Percentiles rank a stretch among this genome's conserved stretches.
Evolutionary conservation across 2,329 filamentous ascomycete genomes (phyloP).

Genomic region (Coniochaeta prunicola): DNA sequence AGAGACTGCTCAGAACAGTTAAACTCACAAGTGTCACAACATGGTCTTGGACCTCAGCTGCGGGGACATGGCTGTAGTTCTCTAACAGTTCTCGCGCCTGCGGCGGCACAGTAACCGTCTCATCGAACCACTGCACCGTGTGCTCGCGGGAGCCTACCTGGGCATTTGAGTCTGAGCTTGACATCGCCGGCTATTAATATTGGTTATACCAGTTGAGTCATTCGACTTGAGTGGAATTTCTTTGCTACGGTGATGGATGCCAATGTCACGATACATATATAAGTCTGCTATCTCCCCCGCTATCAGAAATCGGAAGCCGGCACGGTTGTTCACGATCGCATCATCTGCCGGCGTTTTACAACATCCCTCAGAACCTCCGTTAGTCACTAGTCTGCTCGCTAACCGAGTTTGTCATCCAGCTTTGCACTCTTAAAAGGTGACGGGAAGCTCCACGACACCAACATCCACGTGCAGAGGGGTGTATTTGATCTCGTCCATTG

Average conservation of each 20-base stretch:
- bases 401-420: neutral
- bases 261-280: neutral
- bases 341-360: neutral
- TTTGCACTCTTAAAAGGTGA: slow-evolving; percentile 20
- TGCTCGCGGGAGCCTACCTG: neutral
- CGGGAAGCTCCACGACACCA: slow-evolving; percentile 29
- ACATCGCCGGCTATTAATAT: neutral
- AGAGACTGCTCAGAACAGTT: neutral
- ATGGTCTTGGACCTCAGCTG: neutral
- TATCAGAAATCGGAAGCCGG: neutral
- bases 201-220: neutral
- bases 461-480: slow-evolving; percentile 30
- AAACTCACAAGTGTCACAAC: neutral
- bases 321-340: neutral
- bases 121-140: neutral
- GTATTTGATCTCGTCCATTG: slow-evolving; percentile 30
- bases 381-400: too few relatives aligned
- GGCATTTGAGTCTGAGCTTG: neutral
- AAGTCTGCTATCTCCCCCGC: neutral
- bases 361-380: neutral
- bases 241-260: neutral
- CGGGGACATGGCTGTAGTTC: slow-evolving; percentile 4
- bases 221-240: neutral
- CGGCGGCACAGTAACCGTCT: neutral
- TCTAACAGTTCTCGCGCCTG: slow-evolving; percentile 2